Evolutionary conservation across 2,329 filamentous ascomycete species (phyloP), one percentile per base, ranked within the genome.

Genomic region (Orbilia quercus): DNA sequence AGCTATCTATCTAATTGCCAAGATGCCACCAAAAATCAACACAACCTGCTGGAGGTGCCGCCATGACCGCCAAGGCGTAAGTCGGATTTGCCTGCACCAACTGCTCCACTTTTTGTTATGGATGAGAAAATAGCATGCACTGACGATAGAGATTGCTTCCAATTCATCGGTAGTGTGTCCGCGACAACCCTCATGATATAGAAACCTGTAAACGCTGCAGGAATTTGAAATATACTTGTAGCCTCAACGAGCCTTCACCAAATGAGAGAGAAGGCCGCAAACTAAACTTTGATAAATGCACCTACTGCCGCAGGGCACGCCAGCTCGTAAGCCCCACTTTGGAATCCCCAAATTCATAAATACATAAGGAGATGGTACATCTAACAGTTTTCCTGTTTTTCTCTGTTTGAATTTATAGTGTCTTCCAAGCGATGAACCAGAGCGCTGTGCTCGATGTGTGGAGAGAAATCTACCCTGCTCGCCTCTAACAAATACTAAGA

Each of bases 11-110:
- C 12, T 5, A 57, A 59, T 18, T 28, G 7, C 16, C 20, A 67
- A 18, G 23, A 72, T 72, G 67, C 67, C 67, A 23, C 67, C 67
- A 59, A 72, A 60, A 47, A 54, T 31, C 67, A 72, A 64, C 53
- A 59, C 66, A 45, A 51, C 48, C 45, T 72, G 67, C 53, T 72
- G 59, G 67, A 58, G 67, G 44, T 72, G 67, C 50, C 58, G 67
- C 42, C 67, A 53, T 12, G 67, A 72, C 36, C 67, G 60, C 53
- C 67, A 72, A 55, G 67, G 31, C 3, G 67, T 71, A 47, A 53
- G 66, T 64, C 47, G 28, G 28, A 31, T 31, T 31, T 31, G 9
- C 28, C 22, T 23, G 9, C 7, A 2, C 47, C 18, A 5, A 28
- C 44, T 47, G 18, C 14, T 7, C 9, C 6, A 20, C 2, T 47